Evolutionary conservation across 208 protist species (phyloP).

Genomic region (Acanthamoeba triangularis): DNA sequence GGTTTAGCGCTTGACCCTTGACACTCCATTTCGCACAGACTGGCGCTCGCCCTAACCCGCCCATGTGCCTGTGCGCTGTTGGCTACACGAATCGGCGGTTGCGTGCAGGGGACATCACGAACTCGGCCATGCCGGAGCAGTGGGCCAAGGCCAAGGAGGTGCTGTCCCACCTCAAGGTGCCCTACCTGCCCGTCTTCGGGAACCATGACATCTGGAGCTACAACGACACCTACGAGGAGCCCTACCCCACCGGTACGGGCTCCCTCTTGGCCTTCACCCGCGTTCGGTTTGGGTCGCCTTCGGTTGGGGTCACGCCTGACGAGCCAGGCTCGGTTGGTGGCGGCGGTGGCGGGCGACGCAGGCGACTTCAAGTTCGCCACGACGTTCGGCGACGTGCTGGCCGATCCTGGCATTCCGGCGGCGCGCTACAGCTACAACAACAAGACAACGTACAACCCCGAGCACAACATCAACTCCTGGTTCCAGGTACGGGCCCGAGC

Average conservation of each 20-base stretch:
- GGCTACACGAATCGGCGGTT: neutral
- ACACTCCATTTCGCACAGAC: neutral
- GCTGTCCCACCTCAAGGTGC: neutral
- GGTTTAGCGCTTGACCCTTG: neutral
- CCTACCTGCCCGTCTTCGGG: neutral
- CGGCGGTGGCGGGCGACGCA: neutral
- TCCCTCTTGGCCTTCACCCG: neutral
- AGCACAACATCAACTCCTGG: conserved; percentile 3
- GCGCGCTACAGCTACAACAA: conserved; percentile 43
- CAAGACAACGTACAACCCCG: neutral
- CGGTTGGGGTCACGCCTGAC: too few relatives aligned
- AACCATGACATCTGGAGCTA: conserved; percentile 48
- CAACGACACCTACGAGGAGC: conserved; percentile 12
- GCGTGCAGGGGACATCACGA: conserved; percentile 10
- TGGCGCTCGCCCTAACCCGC: neutral
- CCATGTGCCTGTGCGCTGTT: neutral
- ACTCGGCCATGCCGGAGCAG: conserved; percentile 32
- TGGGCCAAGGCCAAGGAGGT: conserved; percentile 1
- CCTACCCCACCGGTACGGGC: neutral
- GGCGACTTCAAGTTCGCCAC: conserved; percentile 33
- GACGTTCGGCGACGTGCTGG: neutral
- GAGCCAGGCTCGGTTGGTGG: neutral
- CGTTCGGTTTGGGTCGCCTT: too few relatives aligned
- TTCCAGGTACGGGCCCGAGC: neutral
- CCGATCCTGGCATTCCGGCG: neutral